Evolutionary conservation across 2,329 filamentous ascomycete genomes (phyloP), one percentile per base, ranked within the genome.

Genomic region (Macrophomina pseudophaseolina): DNA sequence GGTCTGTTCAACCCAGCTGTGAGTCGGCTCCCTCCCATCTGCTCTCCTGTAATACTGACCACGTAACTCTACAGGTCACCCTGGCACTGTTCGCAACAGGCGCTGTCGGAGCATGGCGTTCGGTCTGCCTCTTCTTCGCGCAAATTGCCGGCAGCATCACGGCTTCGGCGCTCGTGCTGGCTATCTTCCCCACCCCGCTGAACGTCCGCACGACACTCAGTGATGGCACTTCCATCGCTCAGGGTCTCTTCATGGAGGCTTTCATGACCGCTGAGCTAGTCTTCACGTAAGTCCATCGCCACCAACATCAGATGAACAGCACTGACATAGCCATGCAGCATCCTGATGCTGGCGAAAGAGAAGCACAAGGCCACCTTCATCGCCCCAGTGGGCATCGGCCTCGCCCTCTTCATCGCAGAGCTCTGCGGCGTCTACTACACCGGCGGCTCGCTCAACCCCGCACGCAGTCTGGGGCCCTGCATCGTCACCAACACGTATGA

Each of bases 391-490:
- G 72, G 71, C 4, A 71, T 72, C 44, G 72, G 70, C 3, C 42
- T 73, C 18, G 67, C 70, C 32, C 63, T 73, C 5, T 74, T 75
- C 51, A 70, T 73, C 23, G 72, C 64, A 8, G 64, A 66, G 38
- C 63, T 68, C 23, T 65, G 44, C 40, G 67, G 66, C 14, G 80
- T 82, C 1, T 80, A 74, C 72, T 82, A 77, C 67, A 82, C 80
- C 0, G 80, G 80, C 38, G 80, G 80, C n/a, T 80, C 77, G 11
- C 73, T 83, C 40, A 83, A 83, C 67, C 81, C 81, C 18, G 80
- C 81, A 3, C 76, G 81, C 54, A 80, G 79, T 32, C 81, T 83
- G 68, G 81, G 80, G 5, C 81, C 81, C 1, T 78, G 76, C 64
- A 79, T 82, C 12, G 76, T 79, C 33, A 72, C 80, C 23, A 68